Percentiles rank a stretch among this genome's conserved stretches.
Evolutionary conservation across 2,329 filamentous ascomycete genomes (phyloP).

Genomic region (Neonectria faginata): DNA sequence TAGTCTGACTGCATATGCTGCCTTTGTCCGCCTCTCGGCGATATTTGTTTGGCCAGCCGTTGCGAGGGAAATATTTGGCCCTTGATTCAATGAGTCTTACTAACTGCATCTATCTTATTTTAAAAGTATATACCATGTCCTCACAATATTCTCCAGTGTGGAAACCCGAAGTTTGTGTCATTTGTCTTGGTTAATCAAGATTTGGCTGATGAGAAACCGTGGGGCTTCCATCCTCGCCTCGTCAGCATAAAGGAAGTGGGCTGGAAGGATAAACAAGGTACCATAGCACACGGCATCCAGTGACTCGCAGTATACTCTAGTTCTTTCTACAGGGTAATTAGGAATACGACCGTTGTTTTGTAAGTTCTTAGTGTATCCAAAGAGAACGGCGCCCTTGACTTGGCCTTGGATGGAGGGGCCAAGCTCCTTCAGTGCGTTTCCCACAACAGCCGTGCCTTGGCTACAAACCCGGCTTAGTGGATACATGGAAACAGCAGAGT

Average conservation of each 20-base stretch:
- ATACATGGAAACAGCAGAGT: too few relatives aligned
- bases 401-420: slow-evolving; percentile 46
- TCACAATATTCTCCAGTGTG: background rate
- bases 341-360: slow-evolving; percentile 55
- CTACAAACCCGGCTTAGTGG: too few relatives aligned
- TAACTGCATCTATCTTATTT: too few relatives aligned
- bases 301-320: slow-evolving; percentile 53
- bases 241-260: slow-evolving; percentile 44
- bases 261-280: slow-evolving; percentile 50
- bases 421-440: too few relatives aligned
- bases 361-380: slow-evolving; percentile 58
- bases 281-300: slow-evolving; percentile 54
- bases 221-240: slow-evolving; percentile 7
- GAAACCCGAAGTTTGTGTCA: background rate
- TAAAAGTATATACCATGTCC: background rate
- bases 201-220: slow-evolving; percentile 8
- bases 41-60: too few relatives aligned
- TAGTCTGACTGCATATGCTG: too few relatives aligned
- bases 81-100: too few relatives aligned
- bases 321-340: slow-evolving; percentile 50
- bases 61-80: too few relatives aligned
- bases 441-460: too few relatives aligned
- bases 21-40: too few relatives aligned
- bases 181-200: background rate
- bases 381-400: slow-evolving; percentile 53